Base-by-base conservation (phyloP, 1,284 basidiomycete genomes). In the Lentinula novae-zelandiae region DNA sequence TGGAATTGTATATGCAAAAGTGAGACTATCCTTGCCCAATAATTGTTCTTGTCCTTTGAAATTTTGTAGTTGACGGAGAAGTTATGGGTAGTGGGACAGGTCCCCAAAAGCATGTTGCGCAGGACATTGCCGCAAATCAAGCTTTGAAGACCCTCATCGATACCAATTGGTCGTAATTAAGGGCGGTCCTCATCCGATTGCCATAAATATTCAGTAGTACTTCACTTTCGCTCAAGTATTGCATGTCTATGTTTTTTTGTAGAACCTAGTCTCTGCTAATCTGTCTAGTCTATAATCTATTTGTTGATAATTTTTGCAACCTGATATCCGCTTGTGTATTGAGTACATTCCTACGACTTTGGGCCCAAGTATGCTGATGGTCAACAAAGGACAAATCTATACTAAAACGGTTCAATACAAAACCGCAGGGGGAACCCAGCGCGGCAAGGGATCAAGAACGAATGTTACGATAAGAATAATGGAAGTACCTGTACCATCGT, bases 1-100 rank as follows among this genome's bases (percentile, higher is more conserved):
- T 89, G 87, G 87, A 84, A 75, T 3, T 79, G 73, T 2, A 64
- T 78, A 3, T 88, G 85, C 70, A 87, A 83, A 76, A 79, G 87
- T 86, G 67, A 68, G 73, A 64, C 22, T 53, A 31, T 9, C 20
- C 33, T 13, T 51, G 49, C 15, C n/a, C 31, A 46, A 20, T n/a
- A 49, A 27, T 46, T 31, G 65, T 64, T 63, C 40, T 39, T 12
- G 53, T 60, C 22, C 38, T 46, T 60, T 38, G 51, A 20, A 22
- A 46, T 27, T 6, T 46, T 58, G 17, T 60, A 86, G 85, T 86
- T 60, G 71, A 79, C 49, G 80, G 78, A 1, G 61, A 73, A 58
- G 71, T 69, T 56, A 69, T 76, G 40, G 80, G 78, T 15, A 75
- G 68, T 27, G 83, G 82, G 9, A 76, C 71, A 20, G 85, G 80